Evolutionary conservation across 805 yeast species (phyloP).

Genomic region (Geotrichum ghanense): DNA sequence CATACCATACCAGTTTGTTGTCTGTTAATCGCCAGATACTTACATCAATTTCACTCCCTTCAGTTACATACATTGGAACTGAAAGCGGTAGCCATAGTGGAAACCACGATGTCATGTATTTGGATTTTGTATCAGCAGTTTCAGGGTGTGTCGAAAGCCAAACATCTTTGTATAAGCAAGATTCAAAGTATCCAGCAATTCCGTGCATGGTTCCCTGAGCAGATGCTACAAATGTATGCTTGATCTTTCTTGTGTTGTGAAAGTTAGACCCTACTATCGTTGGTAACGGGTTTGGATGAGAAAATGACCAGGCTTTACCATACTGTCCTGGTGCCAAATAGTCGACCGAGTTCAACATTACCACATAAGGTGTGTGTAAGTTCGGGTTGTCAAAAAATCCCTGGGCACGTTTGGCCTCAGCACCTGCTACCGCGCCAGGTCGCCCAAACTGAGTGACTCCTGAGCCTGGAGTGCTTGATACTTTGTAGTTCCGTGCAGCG

Average conservation of each 20-base stretch:
- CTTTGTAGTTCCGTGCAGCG: slow-evolving; percentile 11
- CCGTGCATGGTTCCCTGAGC: slow-evolving; percentile 57
- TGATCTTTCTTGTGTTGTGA: slow-evolving; percentile 17
- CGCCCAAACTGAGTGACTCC: slow-evolving; percentile 1
- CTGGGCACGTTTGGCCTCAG: slow-evolving; percentile 3
- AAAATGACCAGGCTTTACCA: slow-evolving; percentile 49
- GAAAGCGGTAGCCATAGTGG: slow-evolving; percentile 54
- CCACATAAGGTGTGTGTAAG: slow-evolving; percentile 34
- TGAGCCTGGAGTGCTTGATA: slow-evolving; percentile 4
- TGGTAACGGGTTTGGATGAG: slow-evolving; percentile 33
- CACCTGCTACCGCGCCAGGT: slow-evolving; percentile 2
- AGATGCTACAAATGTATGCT: slow-evolving; percentile 34
- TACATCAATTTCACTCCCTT: slow-evolving; percentile 43
- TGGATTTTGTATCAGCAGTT: slow-evolving; percentile 25
- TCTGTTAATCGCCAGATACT: slow-evolving; percentile 37
- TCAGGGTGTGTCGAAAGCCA: slow-evolving; percentile 41
- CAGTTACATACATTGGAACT: slow-evolving; percentile 40
- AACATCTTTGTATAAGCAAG: slow-evolving; percentile 52
- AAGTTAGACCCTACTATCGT: slow-evolving; percentile 7
- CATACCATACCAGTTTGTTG: slow-evolving; percentile 47
- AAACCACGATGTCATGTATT: slow-evolving; percentile 51
- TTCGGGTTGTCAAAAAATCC: slow-evolving; percentile 8
- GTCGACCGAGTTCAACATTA: slow-evolving; percentile 30
- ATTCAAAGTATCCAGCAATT: slow-evolving; percentile 61
- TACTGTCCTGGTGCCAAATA: slow-evolving; percentile 33